phyloP scores from a whole-genome alignment of 2,329 filamentous ascomycete species.

The Claviceps capensis region DNA sequence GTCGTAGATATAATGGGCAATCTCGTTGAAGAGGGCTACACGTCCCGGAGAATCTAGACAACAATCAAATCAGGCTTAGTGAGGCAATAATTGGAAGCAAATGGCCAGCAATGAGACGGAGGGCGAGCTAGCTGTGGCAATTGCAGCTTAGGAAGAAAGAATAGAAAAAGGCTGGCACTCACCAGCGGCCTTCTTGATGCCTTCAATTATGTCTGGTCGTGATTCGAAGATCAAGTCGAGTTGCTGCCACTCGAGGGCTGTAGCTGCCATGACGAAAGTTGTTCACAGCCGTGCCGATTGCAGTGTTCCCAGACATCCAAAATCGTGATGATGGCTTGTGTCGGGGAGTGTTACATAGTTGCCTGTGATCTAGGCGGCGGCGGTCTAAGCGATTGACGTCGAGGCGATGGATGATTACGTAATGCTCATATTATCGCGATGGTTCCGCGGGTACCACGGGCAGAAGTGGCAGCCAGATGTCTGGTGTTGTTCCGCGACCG shows the following conservation, averaged over 20 bases:
- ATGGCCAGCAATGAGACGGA: no score
- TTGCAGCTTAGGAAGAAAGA: not conserved
- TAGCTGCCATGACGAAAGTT: constrained; percentile 21
- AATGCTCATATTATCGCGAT: not conserved
- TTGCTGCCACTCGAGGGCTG: constrained; percentile 33
- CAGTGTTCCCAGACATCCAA: not conserved
- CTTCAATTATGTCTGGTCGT: constrained; percentile 40
- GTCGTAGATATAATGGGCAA: constrained; percentile 35
- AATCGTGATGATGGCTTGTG: constrained; percentile 4
- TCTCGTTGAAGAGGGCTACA: constrained; percentile 42
- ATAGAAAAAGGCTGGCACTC: constrained; percentile 10
- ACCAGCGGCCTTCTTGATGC: constrained; percentile 41
- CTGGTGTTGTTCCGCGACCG: no score
- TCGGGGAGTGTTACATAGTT: not conserved
- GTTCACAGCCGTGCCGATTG: not conserved
- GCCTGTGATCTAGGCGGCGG: not conserved
- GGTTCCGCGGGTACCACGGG: no score
- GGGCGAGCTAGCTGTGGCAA: not conserved
- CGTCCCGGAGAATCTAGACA: constrained; percentile 35
- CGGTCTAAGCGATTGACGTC: constrained; percentile 3
- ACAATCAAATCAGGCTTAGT: not conserved
- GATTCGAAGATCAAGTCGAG: constrained; percentile 39
- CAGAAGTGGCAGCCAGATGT: no score
- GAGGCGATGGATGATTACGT: constrained; percentile 5
- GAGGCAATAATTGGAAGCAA: no score